A percentile compares a stretch with the other conserved stretches of the same genome.
Conservation (phyloP, 1,139 yeast species). For the Kodamaea arcana region DNA sequence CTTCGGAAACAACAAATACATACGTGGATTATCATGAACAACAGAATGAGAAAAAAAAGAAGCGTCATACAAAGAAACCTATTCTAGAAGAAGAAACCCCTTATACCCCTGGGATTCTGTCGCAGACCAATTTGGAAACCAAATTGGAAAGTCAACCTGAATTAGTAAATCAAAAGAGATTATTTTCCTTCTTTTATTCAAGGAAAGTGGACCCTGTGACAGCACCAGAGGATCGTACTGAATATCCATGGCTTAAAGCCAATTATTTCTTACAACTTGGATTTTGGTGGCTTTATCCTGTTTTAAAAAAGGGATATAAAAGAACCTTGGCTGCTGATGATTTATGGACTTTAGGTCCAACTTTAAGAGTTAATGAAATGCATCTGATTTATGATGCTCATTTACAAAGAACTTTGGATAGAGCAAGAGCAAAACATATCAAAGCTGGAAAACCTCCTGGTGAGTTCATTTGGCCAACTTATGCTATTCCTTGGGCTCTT, state of each 20-base stretch:
- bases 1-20: constrained; percentile 7
- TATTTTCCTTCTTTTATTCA: constrained; percentile 26
- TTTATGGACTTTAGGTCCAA: constrained; percentile 35
- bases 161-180: constrained; percentile 16
- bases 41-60: constrained; percentile 3
- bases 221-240: constrained; percentile 32
- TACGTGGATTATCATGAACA: constrained; percentile 6
- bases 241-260: constrained; percentile 35
- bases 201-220: constrained; percentile 34
- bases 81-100: not conserved
- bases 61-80: constrained; percentile 2
- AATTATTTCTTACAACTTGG: constrained; percentile 25
- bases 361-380: constrained; percentile 38
- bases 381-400: constrained; percentile 27
- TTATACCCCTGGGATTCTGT: constrained; percentile 6
- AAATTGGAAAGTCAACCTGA: constrained; percentile 6
- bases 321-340: constrained; percentile 40
- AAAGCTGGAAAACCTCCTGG: constrained; percentile 20
- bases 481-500: constrained; percentile 33
- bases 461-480: constrained; percentile 34
- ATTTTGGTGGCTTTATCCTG: constrained; percentile 43
- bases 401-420: constrained; percentile 20
- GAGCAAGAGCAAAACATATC: constrained; percentile 22
- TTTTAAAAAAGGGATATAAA: constrained; percentile 38
- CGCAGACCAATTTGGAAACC: constrained; percentile 13